A percentile compares a stretch with the other conserved stretches of the same genome.
phyloP scores from a whole-genome alignment of 495 filamentous ascomycete genomes.

The Poronia punctata region DNA sequence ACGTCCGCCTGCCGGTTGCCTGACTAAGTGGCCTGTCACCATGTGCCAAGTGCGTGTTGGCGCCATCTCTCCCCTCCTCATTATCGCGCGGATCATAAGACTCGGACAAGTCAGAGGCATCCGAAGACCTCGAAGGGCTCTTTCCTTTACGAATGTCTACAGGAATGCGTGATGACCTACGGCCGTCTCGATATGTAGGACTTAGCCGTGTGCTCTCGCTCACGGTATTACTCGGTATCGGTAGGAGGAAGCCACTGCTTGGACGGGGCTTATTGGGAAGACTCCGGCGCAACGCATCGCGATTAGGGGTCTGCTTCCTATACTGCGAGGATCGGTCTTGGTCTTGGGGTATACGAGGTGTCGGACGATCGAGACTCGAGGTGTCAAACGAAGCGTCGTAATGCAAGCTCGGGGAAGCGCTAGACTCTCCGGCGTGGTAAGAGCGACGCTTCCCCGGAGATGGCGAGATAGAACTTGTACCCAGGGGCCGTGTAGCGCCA shows the following conservation, averaged over 20 bases:
- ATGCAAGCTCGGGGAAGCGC: conserved; percentile 10
- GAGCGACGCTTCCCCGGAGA: conserved; percentile 23
- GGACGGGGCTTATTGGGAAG: conserved; percentile 36
- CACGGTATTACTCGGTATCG: conserved; percentile 32
- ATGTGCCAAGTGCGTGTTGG: background rate
- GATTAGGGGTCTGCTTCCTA: conserved; percentile 14
- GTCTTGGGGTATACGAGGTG: conserved; percentile 17
- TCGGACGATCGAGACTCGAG: conserved; percentile 10
- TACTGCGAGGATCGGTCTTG: conserved; percentile 11
- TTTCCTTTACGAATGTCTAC: conserved; percentile 22
- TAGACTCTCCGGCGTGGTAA: conserved; percentile 26
- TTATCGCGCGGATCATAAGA: background rate
- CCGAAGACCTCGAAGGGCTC: conserved; percentile 8
- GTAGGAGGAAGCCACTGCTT: conserved; percentile 39
- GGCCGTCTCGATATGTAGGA: conserved; percentile 14
- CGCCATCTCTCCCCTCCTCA: background rate
- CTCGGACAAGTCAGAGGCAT: background rate
- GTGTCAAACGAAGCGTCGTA: conserved; percentile 13
- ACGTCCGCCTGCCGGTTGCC: conserved; percentile 7
- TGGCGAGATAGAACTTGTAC: conserved; percentile 13
- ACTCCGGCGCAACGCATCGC: conserved; percentile 17
- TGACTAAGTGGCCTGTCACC: conserved; percentile 17
- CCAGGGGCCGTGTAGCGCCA: background rate
- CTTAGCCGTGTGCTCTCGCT: conserved; percentile 12
- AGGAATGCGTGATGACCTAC: conserved; percentile 22